A percentile compares a stretch with the other conserved stretches of the same genome.
phyloP scores from a whole-genome alignment of 148 eudicot genomes.

The Bassia scoparia region DNA sequence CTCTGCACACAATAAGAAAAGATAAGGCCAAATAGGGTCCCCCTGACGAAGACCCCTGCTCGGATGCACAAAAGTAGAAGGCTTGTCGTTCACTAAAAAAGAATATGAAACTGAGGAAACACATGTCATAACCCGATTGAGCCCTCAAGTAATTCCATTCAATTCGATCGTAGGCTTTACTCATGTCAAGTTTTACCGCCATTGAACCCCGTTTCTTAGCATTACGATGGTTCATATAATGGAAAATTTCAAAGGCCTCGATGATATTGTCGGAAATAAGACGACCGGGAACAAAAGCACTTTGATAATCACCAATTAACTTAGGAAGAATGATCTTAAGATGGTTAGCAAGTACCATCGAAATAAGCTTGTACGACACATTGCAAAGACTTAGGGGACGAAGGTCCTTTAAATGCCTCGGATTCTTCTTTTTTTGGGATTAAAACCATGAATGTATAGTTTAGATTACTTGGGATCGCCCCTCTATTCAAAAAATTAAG shows the following conservation, averaged over 20 bases:
- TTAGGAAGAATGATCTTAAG: neutral
- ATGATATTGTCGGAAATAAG: neutral
- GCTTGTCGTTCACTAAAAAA: too few relatives aligned
- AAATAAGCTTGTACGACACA: neutral
- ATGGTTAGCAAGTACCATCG: neutral
- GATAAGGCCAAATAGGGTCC: neutral
- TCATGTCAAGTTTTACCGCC: neutral
- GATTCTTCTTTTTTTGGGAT: neutral
- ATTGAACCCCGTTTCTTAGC: neutral
- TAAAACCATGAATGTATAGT: neutral
- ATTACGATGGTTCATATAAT: neutral
- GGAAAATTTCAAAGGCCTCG: neutral
- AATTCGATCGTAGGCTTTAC: neutral
- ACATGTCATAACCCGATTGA: too few relatives aligned
- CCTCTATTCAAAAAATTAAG: too few relatives aligned
- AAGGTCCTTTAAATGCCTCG: neutral
- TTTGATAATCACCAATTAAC: neutral
- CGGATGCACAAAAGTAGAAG: neutral
- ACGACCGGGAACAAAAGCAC: neutral
- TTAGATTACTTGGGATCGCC: neutral
- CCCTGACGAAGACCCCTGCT: neutral
- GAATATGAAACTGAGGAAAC: too few relatives aligned
- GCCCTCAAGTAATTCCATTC: neutral
- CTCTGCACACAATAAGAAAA: neutral
- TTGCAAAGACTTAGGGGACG: neutral